Percentiles rank a stretch among this genome's conserved stretches.
These are phyloP conservation scores for Candida pseudoviswanathii DNA, from an alignment of 1,139 yeast species.

Conservation along the genomic window DNA sequence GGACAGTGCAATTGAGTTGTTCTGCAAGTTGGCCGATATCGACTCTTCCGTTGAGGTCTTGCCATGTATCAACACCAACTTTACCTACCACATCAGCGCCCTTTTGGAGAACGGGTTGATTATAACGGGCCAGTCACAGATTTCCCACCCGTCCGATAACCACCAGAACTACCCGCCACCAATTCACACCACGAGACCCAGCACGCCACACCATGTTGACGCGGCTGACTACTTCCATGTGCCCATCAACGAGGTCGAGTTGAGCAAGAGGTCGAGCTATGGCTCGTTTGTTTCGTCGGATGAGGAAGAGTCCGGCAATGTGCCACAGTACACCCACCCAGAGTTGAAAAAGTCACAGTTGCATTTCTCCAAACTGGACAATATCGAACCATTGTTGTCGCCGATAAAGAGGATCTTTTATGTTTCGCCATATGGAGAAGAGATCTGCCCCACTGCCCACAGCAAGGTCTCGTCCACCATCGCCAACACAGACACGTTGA, in stretches of 20 bases:
- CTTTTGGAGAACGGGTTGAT: slow-evolving; percentile 65
- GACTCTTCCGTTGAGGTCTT: slow-evolving; percentile 58
- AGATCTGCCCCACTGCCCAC: slow-evolving; percentile 78
- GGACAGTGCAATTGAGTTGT: slow-evolving; percentile 80
- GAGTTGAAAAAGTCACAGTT: slow-evolving; percentile 74
- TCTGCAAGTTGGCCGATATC: slow-evolving; percentile 67
- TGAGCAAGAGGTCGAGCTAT: slow-evolving; percentile 7
- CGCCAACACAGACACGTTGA: slow-evolving; percentile 53
- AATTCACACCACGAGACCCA: slow-evolving; percentile 38
- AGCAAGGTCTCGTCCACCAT: slow-evolving; percentile 60
- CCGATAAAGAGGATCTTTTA: slow-evolving; percentile 77
- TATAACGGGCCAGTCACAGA: slow-evolving; percentile 93
- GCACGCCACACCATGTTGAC: slow-evolving; percentile 30
- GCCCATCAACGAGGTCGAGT: slow-evolving; percentile 20
- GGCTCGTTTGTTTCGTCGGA: not conserved
- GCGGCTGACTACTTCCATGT: not conserved
- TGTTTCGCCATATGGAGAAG: slow-evolving; percentile 87
- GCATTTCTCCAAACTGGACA: slow-evolving; percentile 61
- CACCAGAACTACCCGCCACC: slow-evolving; percentile 39
- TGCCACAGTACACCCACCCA: slow-evolving; percentile 80
- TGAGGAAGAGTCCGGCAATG: slow-evolving; percentile 50
- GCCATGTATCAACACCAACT: slow-evolving; percentile 84
- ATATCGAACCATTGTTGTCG: slow-evolving; percentile 62
- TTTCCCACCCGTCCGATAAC: slow-evolving; percentile 72
- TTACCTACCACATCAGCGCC: slow-evolving; percentile 87